phyloP scores from a whole-genome alignment of 441 rosid genomes.

The Erodium texanum region DNA sequence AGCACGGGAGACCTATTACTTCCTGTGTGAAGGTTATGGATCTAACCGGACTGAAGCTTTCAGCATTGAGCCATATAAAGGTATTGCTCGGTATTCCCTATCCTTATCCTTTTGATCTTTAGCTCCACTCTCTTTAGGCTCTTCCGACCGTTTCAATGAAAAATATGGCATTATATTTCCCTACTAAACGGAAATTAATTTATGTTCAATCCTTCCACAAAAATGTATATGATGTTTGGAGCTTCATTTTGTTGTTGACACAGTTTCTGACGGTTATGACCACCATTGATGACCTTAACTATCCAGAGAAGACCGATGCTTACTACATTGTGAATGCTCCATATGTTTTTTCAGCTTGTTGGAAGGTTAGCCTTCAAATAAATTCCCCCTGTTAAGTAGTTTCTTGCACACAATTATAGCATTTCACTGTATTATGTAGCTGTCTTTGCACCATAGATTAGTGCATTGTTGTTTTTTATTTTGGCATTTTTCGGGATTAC shows the following conservation, averaged over 20 bases:
- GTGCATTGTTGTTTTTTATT: background rate
- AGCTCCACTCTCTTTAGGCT: too few relatives aligned
- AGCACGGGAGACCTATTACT: slow-evolving; percentile 28
- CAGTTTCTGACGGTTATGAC: slow-evolving; percentile 76
- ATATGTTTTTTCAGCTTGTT: slow-evolving; percentile 86
- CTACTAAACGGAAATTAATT: too few relatives aligned
- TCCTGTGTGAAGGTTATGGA: slow-evolving; percentile 80
- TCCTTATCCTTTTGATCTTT: too few relatives aligned
- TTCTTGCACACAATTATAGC: background rate
- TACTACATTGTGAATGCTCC: slow-evolving; percentile 87
- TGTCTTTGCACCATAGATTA: background rate
- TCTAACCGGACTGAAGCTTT: slow-evolving; percentile 84
- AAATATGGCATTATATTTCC: too few relatives aligned
- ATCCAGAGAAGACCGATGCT: slow-evolving; percentile 86
- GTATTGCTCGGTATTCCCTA: slow-evolving; percentile 23
- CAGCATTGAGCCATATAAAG: slow-evolving; percentile 80
- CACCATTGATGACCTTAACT: slow-evolving; percentile 81
- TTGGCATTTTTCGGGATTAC: background rate
- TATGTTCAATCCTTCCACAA: too few relatives aligned
- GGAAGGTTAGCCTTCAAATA: slow-evolving; percentile 48
- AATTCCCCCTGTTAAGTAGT: background rate
- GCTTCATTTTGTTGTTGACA: too few relatives aligned
- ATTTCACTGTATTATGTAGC: slow-evolving; percentile 1
- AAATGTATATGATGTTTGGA: too few relatives aligned
- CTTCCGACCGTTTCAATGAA: too few relatives aligned